Conservation (phyloP, 192 early-diverging fungal genomes). For the Entomortierella parvispora region DNA sequence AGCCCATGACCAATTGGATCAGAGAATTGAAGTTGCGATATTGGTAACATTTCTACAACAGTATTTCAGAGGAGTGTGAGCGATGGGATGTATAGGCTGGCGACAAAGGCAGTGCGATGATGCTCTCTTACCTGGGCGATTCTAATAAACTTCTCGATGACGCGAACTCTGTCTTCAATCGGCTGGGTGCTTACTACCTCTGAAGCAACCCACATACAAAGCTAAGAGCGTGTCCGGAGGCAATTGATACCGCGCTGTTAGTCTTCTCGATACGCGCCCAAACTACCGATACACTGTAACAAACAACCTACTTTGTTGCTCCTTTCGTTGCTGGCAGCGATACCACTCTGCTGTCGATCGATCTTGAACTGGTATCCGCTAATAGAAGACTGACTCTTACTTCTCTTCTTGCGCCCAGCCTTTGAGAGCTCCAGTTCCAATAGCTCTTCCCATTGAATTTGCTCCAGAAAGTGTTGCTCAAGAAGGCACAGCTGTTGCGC, state of each 20-base stretch:
- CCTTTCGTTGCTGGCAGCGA: conserved; percentile 37
- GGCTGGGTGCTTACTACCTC: conserved; percentile 58
- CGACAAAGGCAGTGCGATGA: not conserved
- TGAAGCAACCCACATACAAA: conserved; percentile 68
- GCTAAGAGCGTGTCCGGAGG: conserved; percentile 1
- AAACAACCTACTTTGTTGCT: conserved; percentile 31
- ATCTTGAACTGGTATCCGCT: conserved; percentile 32
- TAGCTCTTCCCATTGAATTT: conserved; percentile 65
- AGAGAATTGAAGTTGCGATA: conserved; percentile 68
- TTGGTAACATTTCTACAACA: conserved; percentile 60
- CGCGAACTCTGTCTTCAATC: conserved; percentile 59
- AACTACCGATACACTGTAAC: not conserved
- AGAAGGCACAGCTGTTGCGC: conserved; percentile 65
- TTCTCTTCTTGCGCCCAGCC: conserved; percentile 17
- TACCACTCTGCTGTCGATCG: conserved; percentile 16
- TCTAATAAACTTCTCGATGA: conserved; percentile 72
- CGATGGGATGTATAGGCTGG: not conserved
- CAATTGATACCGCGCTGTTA: not conserved
- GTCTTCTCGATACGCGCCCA: not conserved
- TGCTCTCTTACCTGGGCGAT: conserved; percentile 58
- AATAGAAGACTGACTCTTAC: conserved; percentile 18
- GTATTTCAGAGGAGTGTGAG: not conserved
- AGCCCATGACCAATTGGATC: conserved; percentile 64
- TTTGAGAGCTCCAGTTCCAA: conserved; percentile 58
- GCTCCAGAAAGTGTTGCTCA: conserved; percentile 58